Evolutionary conservation across 2,329 filamentous ascomycete species (phyloP), one percentile per base, ranked within the genome.

Genomic region (Diplodia mutila): DNA sequence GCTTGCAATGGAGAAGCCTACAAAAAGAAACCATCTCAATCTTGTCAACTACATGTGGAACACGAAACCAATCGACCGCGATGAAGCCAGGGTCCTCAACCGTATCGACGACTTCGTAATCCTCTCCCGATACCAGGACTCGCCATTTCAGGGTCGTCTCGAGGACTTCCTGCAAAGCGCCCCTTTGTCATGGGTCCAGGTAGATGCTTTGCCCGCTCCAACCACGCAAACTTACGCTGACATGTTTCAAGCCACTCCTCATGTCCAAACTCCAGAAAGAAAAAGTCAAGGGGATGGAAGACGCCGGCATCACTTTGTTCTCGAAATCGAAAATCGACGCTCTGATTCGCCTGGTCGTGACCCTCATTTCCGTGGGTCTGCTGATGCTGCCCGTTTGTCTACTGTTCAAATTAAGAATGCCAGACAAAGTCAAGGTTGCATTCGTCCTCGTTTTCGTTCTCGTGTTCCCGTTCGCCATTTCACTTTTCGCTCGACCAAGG

Each of bases 341-440:
- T 7, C n/a, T 59, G 7, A 37, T 59, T n/a, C 37, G 37, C 4
- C 2, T 25, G 6, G 14, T 46, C 14, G 55, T 59, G 2, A 46
- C 55, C 2, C 12, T 59, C 23, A 23, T 59, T 23, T 46, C 55
- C 6, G 34, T 59, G 7, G 37, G 14, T 4, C 23, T 59, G 3
- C 68, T 73, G 21, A 49, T 69, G 12, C 59, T 70, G 8, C 72
- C 72, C 2, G 64, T 73, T 14, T 68, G 61, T 12, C 63, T 73
- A 0, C 64, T 73, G 1, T 69, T 70, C n/a, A 54, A 67, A 4
- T 48, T 61, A 8, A 16, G 64, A 21, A 64, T 67, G 21, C 55
- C 49, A 29, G 64, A 69, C 2, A 67, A 54, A 21, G 55, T 65
- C 34, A 70, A 70, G 51, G 66, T 73, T 8, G 61, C 65, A 25